A percentile compares a stretch with the other conserved stretches of the same genome.
phyloP scores from a whole-genome alignment of 2,329 filamentous ascomycete species.

The Corniculantispora saksenae region DNA sequence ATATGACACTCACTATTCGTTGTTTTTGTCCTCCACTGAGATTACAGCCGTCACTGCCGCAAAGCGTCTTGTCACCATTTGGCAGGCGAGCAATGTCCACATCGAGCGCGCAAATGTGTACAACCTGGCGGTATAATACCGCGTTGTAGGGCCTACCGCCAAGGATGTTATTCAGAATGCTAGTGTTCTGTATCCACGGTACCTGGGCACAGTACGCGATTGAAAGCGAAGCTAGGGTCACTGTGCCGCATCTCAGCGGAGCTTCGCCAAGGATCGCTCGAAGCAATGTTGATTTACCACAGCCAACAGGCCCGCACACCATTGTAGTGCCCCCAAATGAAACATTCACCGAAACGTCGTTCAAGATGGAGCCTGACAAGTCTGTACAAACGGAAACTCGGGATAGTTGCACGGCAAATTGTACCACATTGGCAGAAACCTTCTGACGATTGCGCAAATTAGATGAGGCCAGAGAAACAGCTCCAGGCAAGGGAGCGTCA shows the following conservation, averaged over 20 bases:
- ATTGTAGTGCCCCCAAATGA: constrained; percentile 23
- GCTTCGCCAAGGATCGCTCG: constrained; percentile 34
- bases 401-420: background rate
- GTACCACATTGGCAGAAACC: no score
- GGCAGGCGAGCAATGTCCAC: constrained; percentile 32
- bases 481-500: no score
- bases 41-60: constrained; percentile 39
- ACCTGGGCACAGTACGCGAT: constrained; percentile 28
- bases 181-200: constrained; percentile 32
- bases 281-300: constrained; percentile 38
- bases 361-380: background rate
- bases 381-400: background rate
- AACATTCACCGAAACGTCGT: background rate
- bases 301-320: constrained; percentile 36
- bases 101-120: constrained; percentile 26
- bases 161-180: constrained; percentile 35
- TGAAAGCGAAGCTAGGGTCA: constrained; percentile 6
- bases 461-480: no score
- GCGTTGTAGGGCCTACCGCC: constrained; percentile 29
- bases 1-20: constrained; percentile 21
- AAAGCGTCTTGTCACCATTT: constrained; percentile 33
- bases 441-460: no score
- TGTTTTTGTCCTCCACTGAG: constrained; percentile 22
- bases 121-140: constrained; percentile 31
- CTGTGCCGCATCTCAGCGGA: background rate